Conservation (phyloP, 768 basidiomycete species). For the Suillus lakei region DNA sequence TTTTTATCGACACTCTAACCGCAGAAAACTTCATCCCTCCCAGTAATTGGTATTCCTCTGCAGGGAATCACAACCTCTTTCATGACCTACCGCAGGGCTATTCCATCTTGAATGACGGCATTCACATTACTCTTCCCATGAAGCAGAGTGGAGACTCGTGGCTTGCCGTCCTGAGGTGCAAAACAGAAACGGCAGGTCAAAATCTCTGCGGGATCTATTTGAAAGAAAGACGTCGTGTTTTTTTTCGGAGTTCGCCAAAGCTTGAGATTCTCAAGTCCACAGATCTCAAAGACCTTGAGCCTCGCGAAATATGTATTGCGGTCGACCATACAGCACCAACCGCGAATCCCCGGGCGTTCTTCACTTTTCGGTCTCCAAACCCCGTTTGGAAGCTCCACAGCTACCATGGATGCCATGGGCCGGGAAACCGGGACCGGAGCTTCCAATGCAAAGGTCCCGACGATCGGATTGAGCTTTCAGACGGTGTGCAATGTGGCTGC, state of each 20-base stretch:
- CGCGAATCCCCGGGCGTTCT: not conserved
- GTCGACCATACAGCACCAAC: not conserved
- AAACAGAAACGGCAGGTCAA: not conserved
- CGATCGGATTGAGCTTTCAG: not conserved
- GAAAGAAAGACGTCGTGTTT: not conserved
- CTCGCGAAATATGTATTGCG: not conserved
- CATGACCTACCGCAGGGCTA: not conserved
- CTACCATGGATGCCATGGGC: not conserved
- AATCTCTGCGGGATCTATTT: not conserved
- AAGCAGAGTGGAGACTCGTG: not conserved
- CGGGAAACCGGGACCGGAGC: too few relatives aligned
- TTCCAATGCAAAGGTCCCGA: too few relatives aligned
- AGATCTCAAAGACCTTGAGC: not conserved
- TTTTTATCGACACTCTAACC: not conserved
- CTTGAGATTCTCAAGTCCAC: not conserved
- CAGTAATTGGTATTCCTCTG: too few relatives aligned
- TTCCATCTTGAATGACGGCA: slow-evolving; percentile 7
- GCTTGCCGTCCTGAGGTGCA: slow-evolving; percentile 13
- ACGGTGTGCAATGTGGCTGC: not conserved
- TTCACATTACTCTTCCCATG: slow-evolving; percentile 15
- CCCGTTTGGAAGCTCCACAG: not conserved
- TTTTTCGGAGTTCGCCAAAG: not conserved
- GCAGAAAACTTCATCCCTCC: too few relatives aligned
- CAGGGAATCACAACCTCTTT: not conserved
- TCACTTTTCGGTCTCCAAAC: not conserved